Percentiles rank a stretch among this genome's conserved stretches.
phyloP scores from a whole-genome alignment of 1,139 yeast genomes.

The Geotrichum carabidarum region DNA sequence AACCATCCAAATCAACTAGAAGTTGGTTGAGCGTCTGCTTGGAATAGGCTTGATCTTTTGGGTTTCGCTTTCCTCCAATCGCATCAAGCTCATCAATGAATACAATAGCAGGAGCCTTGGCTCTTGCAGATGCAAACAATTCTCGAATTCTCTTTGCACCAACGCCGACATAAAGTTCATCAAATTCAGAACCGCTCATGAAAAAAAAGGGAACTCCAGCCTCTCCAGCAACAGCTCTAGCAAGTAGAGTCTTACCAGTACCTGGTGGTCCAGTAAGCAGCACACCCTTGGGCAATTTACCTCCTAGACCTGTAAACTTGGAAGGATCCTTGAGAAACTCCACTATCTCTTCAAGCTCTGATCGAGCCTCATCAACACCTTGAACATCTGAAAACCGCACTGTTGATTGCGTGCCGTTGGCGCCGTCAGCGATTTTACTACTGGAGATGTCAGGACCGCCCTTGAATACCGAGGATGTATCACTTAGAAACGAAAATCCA shows the following conservation, averaged over 20 bases:
- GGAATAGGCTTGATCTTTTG: constrained; percentile 96
- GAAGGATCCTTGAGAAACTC: constrained; percentile 95
- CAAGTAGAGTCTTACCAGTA: constrained; percentile 95
- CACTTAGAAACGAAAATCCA: constrained; percentile 69
- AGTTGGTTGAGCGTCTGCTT: constrained; percentile 94
- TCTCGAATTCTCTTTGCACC: constrained; percentile 98
- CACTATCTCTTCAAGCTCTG: constrained; percentile 93
- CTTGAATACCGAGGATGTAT: constrained; percentile 77
- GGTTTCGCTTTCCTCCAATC: constrained; percentile 95
- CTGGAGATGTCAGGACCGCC: constrained; percentile 57
- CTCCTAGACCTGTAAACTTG: constrained; percentile 93
- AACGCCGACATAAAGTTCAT: constrained; percentile 96
- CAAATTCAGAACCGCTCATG: constrained; percentile 98
- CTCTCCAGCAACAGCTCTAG: constrained; percentile 98
- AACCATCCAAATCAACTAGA: constrained; percentile 93
- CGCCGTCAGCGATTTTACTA: constrained; percentile 33
- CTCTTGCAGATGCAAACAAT: constrained; percentile 85
- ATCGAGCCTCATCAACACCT: constrained; percentile 98
- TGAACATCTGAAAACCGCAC: constrained; percentile 90
- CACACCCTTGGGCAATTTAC: constrained; percentile 95
- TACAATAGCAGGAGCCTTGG: constrained; percentile 93
- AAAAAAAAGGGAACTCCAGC: constrained; percentile 98
- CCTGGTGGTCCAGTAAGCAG: constrained; percentile 98
- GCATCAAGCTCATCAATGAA: constrained; percentile 97
- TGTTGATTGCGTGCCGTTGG: constrained; percentile 72